Base-by-base conservation (phyloP, 345 rosid genomes). In the Anastatica hierochuntica region DNA sequence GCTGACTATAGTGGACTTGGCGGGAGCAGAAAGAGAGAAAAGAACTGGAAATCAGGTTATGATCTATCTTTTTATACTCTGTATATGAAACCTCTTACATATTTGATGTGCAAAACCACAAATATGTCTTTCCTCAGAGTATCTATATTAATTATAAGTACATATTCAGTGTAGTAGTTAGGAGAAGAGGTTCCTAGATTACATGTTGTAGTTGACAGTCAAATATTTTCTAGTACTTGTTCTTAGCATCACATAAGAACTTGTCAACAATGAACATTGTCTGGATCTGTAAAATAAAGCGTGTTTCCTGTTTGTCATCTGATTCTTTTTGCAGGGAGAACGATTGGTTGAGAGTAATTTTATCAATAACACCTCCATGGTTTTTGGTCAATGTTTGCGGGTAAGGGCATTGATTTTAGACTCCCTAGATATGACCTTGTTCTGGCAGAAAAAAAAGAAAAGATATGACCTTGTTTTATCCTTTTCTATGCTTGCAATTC, bases 21-120 rank as follows among this genome's bases (percentile, higher is more conserved):
- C 98, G 7, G 98, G 98, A 69, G 89, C 98, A 30, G 98, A 90
- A 74, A 79, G 98, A 67, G 96, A 82, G 71, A 84, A 78, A 63
- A 72, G 79, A 76, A 87, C 98, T 15, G 92, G 96, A 43, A 87
- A 90, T 74, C 95, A 90, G 92, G 97, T 86, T 64, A 11, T 26
- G 1, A 15, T 45, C 13, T 41, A 12, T 53, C 14, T 40, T 11
- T 24, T 13, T 40, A 3, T 16, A 41, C 31, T 53, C 17, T 21
- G 19, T 40, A 31, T n/a, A 18, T 38, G 41, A 12, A 40, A n/a
- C 40, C 21, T 34, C 8, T 29, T 30, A 46, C 60, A 37, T 12
- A 43, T 21, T 30, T 31, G 24, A 39, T 58, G 35, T 51, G 60
- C 37, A 58, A 26, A 17, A 43, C 43, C 62, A 30, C 34, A 37